Percentiles rank a stretch among this genome's conserved stretches.
Conservation (phyloP, 345 rosid genomes). For the Eucalyptus albens region DNA sequence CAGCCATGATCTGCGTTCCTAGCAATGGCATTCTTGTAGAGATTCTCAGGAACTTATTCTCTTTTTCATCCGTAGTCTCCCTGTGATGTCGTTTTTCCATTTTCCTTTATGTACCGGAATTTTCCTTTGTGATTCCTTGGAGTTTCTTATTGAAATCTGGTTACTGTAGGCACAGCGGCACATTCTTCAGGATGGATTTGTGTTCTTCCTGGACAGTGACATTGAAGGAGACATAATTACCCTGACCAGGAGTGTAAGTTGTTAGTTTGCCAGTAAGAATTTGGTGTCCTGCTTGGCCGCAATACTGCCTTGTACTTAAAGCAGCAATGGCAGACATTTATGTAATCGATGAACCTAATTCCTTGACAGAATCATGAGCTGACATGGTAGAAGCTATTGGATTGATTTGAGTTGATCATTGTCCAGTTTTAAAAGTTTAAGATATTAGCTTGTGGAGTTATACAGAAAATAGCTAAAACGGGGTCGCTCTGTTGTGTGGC, state of each 20-base stretch:
- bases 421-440: neutral
- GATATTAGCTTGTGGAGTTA: neutral
- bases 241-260: neutral
- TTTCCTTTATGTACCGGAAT: neutral
- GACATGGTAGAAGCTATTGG: neutral
- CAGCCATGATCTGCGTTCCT: neutral
- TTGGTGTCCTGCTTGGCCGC: neutral
- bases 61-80: neutral
- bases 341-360: neutral
- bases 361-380: neutral
- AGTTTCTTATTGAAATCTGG: neutral
- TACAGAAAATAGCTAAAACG: conserved; percentile 47
- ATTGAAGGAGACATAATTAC: neutral
- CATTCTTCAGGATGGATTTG: neutral
- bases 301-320: neutral
- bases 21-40: neutral
- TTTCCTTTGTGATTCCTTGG: neutral
- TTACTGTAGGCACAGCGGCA: neutral
- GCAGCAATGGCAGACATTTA: neutral
- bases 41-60: neutral
- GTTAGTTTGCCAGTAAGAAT: neutral
- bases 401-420: neutral
- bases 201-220: neutral
- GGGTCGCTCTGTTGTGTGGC: conserved; percentile 76
- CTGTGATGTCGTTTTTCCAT: neutral